Conservation (phyloP, 2,329 filamentous ascomycete genomes). For the Chaetomiaceae sp. region DNA sequence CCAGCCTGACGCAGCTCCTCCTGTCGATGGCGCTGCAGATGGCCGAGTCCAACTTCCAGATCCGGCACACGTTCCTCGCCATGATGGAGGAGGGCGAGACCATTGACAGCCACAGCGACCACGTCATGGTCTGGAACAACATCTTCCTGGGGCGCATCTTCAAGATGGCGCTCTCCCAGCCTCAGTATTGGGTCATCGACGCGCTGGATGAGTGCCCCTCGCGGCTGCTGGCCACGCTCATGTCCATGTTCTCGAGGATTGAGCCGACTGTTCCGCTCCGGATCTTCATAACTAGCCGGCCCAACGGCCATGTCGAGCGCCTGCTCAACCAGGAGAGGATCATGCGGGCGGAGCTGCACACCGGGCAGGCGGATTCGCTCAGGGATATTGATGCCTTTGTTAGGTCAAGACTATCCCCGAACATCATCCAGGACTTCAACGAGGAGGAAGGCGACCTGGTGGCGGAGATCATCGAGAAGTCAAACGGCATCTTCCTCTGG, state of each 20-base stretch:
- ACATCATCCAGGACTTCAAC: slow-evolving; percentile 19
- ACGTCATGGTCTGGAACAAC: slow-evolving; percentile 24
- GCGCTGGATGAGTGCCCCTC: slow-evolving; percentile 24
- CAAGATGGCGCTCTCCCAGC: slow-evolving; percentile 15
- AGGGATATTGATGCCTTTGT: slow-evolving; percentile 23
- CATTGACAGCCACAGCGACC: slow-evolving; percentile 21
- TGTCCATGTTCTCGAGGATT: slow-evolving; percentile 22
- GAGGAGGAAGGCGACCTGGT: slow-evolving; percentile 15
- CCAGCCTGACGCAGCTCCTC: slow-evolving; percentile 22
- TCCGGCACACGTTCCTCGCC: slow-evolving; percentile 19
- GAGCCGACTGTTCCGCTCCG: slow-evolving; percentile 15
- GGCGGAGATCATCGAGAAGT: slow-evolving; percentile 23
- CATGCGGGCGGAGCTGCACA: slow-evolving; percentile 16
- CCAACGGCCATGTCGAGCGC: slow-evolving; percentile 20
- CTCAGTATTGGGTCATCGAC: slow-evolving; percentile 27
- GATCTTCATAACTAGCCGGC: slow-evolving; percentile 26
- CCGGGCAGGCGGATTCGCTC: slow-evolving; percentile 21
- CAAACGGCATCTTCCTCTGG: slow-evolving; percentile 28
- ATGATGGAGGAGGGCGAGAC: slow-evolving; percentile 22
- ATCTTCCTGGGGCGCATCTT: slow-evolving; percentile 24
- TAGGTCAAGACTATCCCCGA: slow-evolving; percentile 13
- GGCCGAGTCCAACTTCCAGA: slow-evolving; percentile 22
- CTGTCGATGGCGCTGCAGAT: slow-evolving; percentile 26
- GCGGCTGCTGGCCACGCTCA: slow-evolving; percentile 10
- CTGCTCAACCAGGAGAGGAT: slow-evolving; percentile 21